These are phyloP conservation scores for Citrus mangshanensis DNA, from an alignment of 345 rosid species.

Conservation along the genomic window DNA sequence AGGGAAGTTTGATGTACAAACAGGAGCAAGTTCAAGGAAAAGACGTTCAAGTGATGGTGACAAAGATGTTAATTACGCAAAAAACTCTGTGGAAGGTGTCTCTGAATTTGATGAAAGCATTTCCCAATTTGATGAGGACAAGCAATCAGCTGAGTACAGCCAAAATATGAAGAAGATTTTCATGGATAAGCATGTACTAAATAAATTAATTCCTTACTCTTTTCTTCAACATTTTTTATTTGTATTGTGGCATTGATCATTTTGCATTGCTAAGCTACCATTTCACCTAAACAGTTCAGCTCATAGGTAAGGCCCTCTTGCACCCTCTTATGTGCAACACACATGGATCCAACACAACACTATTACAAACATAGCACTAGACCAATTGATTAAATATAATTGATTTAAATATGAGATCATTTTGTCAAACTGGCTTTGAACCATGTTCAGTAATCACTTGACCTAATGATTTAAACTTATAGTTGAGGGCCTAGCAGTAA, in stretches of 20 bases:
- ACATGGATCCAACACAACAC: neutral
- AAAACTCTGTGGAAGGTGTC: conserved; percentile 18
- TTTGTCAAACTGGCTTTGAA: neutral
- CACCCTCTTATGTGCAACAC: neutral
- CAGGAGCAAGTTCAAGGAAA: conserved; percentile 36
- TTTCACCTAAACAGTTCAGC: neutral
- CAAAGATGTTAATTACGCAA: conserved; percentile 19
- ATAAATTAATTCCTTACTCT: conserved; percentile 11
- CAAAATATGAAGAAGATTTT: conserved; percentile 61
- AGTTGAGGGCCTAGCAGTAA: neutral
- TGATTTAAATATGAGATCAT: neutral
- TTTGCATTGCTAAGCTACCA: neutral
- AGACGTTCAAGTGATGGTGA: conserved; percentile 38
- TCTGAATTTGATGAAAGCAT: conserved; percentile 27
- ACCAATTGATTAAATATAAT: neutral
- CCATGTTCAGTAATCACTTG: neutral
- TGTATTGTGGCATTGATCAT: neutral
- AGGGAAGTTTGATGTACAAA: conserved; percentile 45
- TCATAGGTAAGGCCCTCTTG: neutral
- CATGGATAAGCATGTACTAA: conserved; percentile 80
- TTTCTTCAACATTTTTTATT: neutral
- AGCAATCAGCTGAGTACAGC: conserved; percentile 26
- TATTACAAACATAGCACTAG: neutral
- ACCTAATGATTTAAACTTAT: neutral
- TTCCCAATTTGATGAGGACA: conserved; percentile 24